Conservation (phyloP, 768 basidiomycete species). For the Leccinum arenicola region DNA sequence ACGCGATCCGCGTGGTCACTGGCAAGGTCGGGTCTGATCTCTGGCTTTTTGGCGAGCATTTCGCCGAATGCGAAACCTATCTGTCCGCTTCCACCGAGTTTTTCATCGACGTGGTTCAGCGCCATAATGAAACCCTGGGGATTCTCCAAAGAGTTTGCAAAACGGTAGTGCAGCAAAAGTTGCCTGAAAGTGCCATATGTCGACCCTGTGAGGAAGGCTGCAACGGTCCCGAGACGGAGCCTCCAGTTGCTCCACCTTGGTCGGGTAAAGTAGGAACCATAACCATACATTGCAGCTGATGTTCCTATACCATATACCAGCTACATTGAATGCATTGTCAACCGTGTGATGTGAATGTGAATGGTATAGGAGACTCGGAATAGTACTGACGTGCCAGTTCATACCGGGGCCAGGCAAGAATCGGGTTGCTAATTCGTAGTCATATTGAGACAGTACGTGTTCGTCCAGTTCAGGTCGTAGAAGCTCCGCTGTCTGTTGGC, state of each 20-base stretch:
- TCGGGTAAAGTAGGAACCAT: constrained; percentile 25
- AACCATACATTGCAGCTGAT: constrained; percentile 25
- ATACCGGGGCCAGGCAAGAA: constrained; percentile 53
- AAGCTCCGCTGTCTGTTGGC: constrained; percentile 31
- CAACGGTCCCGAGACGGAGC: constrained; percentile 22
- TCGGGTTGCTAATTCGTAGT: constrained; percentile 52
- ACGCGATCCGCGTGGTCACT: constrained; percentile 1
- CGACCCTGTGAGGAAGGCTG: constrained; percentile 28
- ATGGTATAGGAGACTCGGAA: constrained; percentile 5
- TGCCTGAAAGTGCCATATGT: constrained; percentile 34
- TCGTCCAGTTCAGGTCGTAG: constrained; percentile 31
- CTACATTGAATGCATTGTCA: constrained; percentile 12
- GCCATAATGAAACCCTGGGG: constrained; percentile 30
- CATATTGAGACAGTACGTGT: constrained; percentile 34
- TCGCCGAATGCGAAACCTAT: constrained; percentile 24
- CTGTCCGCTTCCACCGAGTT: constrained; percentile 31
- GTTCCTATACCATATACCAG: constrained; percentile 21
- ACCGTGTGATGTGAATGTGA: neutral
- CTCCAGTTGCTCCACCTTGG: constrained; percentile 29
- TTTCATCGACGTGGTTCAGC: constrained; percentile 30
- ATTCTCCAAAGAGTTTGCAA: constrained; percentile 31
- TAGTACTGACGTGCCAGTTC: constrained; percentile 41
- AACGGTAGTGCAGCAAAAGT: constrained; percentile 27
- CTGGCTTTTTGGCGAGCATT: constrained; percentile 21
- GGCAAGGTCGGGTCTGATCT: constrained; percentile 3